Conservation (phyloP, 164 flowering plant genomes). For the Tetrastigma voinierianum region DNA sequence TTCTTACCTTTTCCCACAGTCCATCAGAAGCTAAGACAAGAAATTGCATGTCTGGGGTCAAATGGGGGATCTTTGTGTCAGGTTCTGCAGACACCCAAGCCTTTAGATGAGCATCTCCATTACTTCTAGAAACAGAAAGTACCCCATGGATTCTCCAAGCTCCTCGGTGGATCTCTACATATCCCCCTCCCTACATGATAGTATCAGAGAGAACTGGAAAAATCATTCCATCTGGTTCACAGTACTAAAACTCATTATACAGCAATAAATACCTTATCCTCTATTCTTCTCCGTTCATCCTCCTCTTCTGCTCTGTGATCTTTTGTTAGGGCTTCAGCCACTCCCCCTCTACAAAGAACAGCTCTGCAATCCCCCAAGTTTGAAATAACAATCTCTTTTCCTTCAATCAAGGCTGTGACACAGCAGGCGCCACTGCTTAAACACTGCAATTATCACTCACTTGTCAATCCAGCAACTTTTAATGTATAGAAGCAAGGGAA, state of each 20-base stretch:
- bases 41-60: conserved; percentile 67
- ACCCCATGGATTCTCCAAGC: conserved; percentile 89
- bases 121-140: conserved; percentile 81
- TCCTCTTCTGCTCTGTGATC: conserved; percentile 70
- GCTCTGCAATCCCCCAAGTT: conserved; percentile 92
- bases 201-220: neutral
- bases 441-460: conserved; percentile 41
- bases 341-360: conserved; percentile 74
- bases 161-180: conserved; percentile 73
- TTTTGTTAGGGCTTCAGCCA: conserved; percentile 72
- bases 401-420: conserved; percentile 77
- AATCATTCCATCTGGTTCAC: neutral
- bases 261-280: conserved; percentile 45
- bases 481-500: neutral
- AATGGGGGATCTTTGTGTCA: conserved; percentile 52
- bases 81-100: conserved; percentile 84
- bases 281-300: conserved; percentile 67
- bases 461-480: conserved; percentile 1
- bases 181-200: conserved; percentile 72
- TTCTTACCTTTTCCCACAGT: conserved; percentile 82
- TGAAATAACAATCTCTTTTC: conserved; percentile 54
- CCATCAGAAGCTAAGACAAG: conserved; percentile 90
- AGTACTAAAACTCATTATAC: no score
- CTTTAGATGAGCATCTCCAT: conserved; percentile 72
- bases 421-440: conserved; percentile 85